These are phyloP conservation scores for Macrophomina phaseolina DNA, from an alignment of 2,329 filamentous ascomycete genomes.

Conservation along the genomic window DNA sequence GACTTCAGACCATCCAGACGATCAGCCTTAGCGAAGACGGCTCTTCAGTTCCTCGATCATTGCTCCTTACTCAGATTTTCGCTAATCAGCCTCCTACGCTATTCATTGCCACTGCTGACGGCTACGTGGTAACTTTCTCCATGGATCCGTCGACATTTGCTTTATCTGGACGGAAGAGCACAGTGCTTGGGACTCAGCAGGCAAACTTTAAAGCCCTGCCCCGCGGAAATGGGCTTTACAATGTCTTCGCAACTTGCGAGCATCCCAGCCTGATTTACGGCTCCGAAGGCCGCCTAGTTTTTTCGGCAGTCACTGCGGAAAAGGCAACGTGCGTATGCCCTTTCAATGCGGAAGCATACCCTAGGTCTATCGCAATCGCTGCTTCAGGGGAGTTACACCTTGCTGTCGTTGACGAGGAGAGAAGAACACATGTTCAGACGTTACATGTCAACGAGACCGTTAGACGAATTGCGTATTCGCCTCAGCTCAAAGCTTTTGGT, in stretches of 20 bases:
- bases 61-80: slow-evolving; percentile 80
- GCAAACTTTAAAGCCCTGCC: slow-evolving; percentile 81
- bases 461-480: slow-evolving; percentile 83
- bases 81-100: slow-evolving; percentile 71
- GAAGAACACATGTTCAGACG: slow-evolving; percentile 86
- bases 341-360: slow-evolving; percentile 82
- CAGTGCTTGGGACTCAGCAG: slow-evolving; percentile 84
- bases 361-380: slow-evolving; percentile 79
- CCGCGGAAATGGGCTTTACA: slow-evolving; percentile 67
- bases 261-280: slow-evolving; percentile 94
- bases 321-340: slow-evolving; percentile 80
- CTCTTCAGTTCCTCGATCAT: slow-evolving; percentile 76
- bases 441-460: slow-evolving; percentile 82
- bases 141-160: slow-evolving; percentile 67
- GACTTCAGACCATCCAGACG: slow-evolving; percentile 69
- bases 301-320: slow-evolving; percentile 91
- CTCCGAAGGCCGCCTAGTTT: slow-evolving; percentile 84
- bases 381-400: slow-evolving; percentile 79
- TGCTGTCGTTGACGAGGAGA: slow-evolving; percentile 78
- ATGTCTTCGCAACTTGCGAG: slow-evolving; percentile 91
- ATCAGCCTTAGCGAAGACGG: slow-evolving; percentile 60
- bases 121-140: slow-evolving; percentile 83
- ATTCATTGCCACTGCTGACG: slow-evolving; percentile 90
- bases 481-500: slow-evolving; percentile 78
- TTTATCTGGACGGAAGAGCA: slow-evolving; percentile 76